Base-by-base conservation (phyloP, 2,329 filamentous ascomycete species). In the Simplicillium aogashimaense region DNA sequence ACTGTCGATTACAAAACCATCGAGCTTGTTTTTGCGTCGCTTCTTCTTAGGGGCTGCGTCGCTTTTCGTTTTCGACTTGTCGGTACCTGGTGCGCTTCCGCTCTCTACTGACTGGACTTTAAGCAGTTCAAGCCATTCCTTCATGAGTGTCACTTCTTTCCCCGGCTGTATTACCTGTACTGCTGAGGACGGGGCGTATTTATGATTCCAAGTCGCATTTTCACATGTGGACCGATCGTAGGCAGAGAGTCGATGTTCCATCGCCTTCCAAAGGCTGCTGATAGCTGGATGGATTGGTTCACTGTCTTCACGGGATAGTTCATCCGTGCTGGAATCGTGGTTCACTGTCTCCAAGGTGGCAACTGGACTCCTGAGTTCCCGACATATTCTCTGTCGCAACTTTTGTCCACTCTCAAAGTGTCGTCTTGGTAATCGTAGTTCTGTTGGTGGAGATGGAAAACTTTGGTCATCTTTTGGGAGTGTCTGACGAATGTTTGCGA, bases 151-250 rank as follows among this genome's bases (percentile, higher is more conserved):
- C 1, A 78, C 78, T 56, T 95, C 86, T 35, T 67, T 73, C 3
- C 83, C 82, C 13, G 67, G 58, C 52, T 95, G 89, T 10, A 98
- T 66, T 1, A 97, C 80, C 43, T 90, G 78, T 4, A 66, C 66
- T 3, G 86, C 79, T 29, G 63, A 67, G 18, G 59, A 62, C 0
- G 92, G 92, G 0, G 84, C 77, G 60, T 97, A 95, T 53, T 97
- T 95, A 32, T 90, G 81, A 2, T 70, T 59, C 92, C 92, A 98
- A 8, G 77, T 62, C 20, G 72, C 62, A 2, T 67, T 69, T 53
- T 97, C 90, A 50, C 84, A 94, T 37, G 72, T 73, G 8, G 81
- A 84, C 45, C 66, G 74, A 56, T 98, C 92, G 52, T 89, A 95
- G 1, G 89, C 80, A 4, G 85, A 89, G 11, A 89, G 66, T 0